phyloP scores from a whole-genome alignment of 169 alveolate genomes.

The Ichthyophthirius multifiliis region DNA sequence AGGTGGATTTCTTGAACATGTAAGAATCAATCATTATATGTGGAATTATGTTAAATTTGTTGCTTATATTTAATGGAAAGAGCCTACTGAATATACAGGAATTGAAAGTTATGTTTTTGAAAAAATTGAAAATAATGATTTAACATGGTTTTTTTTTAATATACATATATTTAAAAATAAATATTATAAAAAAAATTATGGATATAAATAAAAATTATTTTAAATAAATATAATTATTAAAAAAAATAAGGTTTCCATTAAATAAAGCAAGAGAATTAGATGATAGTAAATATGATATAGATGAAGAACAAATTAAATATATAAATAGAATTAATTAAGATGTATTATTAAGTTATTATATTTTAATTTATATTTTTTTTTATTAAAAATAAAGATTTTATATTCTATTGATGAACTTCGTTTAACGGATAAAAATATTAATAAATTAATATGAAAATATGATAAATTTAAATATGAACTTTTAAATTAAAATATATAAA shows the following conservation, averaged over 20 bases:
- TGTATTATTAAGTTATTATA: too few species aligned
- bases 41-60: constrained; percentile 80
- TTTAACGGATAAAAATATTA: too few species aligned
- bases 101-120: constrained; percentile 73
- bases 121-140: constrained; percentile 26
- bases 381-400: too few species aligned
- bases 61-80: constrained; percentile 67
- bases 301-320: constrained; percentile 28
- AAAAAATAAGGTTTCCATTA: constrained; percentile 23
- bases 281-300: constrained; percentile 3
- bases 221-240: too few species aligned
- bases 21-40: constrained; percentile 70
- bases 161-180: too few species aligned
- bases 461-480: too few species aligned
- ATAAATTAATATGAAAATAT: too few species aligned
- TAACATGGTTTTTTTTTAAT: constrained; percentile 7
- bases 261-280: constrained; percentile 43
- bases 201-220: too few species aligned
- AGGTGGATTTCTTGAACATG: constrained; percentile 72
- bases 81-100: constrained; percentile 80
- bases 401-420: too few species aligned
- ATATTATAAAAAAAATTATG: background rate
- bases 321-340: too few species aligned
- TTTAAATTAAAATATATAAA: too few species aligned
- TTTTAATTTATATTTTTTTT: too few species aligned